Evolutionary conservation across 2,329 filamentous ascomycete genomes (phyloP).

Genomic region (Xylaria multiplex): DNA sequence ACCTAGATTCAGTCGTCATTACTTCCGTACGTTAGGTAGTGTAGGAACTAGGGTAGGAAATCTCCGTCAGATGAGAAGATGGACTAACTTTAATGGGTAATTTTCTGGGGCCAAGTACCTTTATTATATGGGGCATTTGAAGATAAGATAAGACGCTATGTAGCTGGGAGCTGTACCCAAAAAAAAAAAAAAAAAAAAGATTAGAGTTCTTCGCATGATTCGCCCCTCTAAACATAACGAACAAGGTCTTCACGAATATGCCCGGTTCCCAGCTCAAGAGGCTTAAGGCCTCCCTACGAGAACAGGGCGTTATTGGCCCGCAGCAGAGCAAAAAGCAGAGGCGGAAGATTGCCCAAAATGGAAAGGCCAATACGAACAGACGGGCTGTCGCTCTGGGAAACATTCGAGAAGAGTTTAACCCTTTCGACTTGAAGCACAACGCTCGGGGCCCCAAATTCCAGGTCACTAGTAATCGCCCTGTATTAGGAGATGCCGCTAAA

Average conservation of each 20-base stretch:
- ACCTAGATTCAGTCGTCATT: background rate
- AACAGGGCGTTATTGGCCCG: constrained; percentile 89
- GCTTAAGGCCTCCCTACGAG: constrained; percentile 87
- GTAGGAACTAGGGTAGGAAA: background rate
- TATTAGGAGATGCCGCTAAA: constrained; percentile 62
- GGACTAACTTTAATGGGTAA: background rate
- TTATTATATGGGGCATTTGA: background rate
- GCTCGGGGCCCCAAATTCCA: constrained; percentile 84
- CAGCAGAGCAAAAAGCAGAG: constrained; percentile 97
- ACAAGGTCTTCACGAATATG: constrained; percentile 64
- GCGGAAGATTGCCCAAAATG: constrained; percentile 75
- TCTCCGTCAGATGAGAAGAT: background rate
- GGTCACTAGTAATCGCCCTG: constrained; percentile 74
- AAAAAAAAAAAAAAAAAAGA: constrained; percentile 41
- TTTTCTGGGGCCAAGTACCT: background rate
- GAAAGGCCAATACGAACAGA: constrained; percentile 73
- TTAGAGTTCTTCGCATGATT: constrained; percentile 6
- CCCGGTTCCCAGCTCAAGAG: constrained; percentile 96
- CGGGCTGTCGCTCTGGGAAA: constrained; percentile 80
- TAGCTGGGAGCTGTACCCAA: constrained; percentile 16
- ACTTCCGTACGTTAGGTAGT: too few species aligned
- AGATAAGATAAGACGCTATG: constrained; percentile 41
- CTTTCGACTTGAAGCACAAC: constrained; percentile 90
- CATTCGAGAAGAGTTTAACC: constrained; percentile 97
- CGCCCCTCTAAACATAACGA: constrained; percentile 28